Evolutionary conservation across 108 stramenopile genomes (phyloP), one percentile per base, ranked within the genome.

Genomic region (Skeletonema potamos): DNA sequence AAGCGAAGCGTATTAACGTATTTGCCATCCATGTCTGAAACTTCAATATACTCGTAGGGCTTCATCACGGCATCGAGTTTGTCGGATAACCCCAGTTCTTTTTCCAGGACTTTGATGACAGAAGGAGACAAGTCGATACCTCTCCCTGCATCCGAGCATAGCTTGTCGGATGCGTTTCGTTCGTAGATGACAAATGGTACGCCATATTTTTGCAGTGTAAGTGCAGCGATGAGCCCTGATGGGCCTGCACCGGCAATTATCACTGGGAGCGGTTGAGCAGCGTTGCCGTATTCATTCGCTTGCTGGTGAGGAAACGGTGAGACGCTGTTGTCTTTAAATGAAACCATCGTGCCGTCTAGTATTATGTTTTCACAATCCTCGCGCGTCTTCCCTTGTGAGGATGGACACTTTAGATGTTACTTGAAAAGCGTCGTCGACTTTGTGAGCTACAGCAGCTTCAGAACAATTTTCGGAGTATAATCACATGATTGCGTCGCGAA

Each of bases 181-280:
- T 77, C 76, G 18, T 70, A 37, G n/a, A 77, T 54, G 39, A 77
- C 64, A 24, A 77, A 73, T 17, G 72, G 76, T 20, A 71, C 29
- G 17, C 54, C 65, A 17, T 48, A 18, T 32, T 58, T 28, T 64
- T 72, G 15, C 12, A 87, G 15, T 17, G 80, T 63, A 30, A 82
- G 64, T 6, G 86, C 86, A 9, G 83, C 30, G 9, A 84, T 63
- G 17, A 87, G 72, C 22, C 86, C 86, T 4, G 85, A 82, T 17
- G 83, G 79, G 4, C 86, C 86, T 1, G 84, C 86, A 15, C 86
- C 86, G 2, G 77, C 85, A 37, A 87, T 82, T 9, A 86, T 69
- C 20, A 87, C 82, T 12, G 76, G 76, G 0, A 41, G 39, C n/a
- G 39, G 39, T 41, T 41, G 37, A 39, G 37, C 0, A 39, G 37